Base-by-base conservation (phyloP, 768 basidiomycete species). In the Kwoniella heveanensis region DNA sequence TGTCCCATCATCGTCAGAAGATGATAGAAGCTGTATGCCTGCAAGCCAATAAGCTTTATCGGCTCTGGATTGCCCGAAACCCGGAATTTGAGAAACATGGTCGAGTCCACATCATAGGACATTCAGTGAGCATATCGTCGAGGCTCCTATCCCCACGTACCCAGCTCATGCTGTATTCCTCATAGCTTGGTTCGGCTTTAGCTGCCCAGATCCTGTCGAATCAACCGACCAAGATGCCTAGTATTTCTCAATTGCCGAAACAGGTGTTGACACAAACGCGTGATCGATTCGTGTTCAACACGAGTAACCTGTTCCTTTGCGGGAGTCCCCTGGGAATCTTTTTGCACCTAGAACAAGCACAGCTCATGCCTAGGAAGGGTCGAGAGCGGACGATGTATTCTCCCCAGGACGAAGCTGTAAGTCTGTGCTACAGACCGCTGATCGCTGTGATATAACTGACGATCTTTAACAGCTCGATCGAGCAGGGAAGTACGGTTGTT, bases 21-120 rank as follows among this genome's bases (percentile, higher is more conserved):
- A 83, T 83, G 83, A 81, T 83, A 21, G 81, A 82, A 70, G 81
- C 82, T 2, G 83, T 82, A 13, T 81, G 80, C 61, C 25, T 68
- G 2, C 80, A 81, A 72, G 81, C 81, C 22, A 83, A 83, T 64
- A 74, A 79, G 32, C 74, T 80, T 7, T 83, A 83, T 65, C 72
- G 82, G 21, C 60, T 81, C 10, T 83, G 83, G 83, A 80, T 81
- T 57, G 80, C 80, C 0, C 76, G 82, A 17, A 80, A 83, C 67
- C 82, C 82, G 13, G 78, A 72, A 0, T 83, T 83, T 56, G 81
- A 80, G 22, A 57, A 60, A 17, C 67, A 76, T 47, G 82, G 82
- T 1, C 54, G 81, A 15, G 81, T 83, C 21, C 83, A 83, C 60
- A 71, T 83, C 59, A 80, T 83, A 29, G 83, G 79, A 15, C 82